Base-by-base conservation (phyloP, 2,329 filamentous ascomycete genomes). In the Neopestalotiopsis clavispora region DNA sequence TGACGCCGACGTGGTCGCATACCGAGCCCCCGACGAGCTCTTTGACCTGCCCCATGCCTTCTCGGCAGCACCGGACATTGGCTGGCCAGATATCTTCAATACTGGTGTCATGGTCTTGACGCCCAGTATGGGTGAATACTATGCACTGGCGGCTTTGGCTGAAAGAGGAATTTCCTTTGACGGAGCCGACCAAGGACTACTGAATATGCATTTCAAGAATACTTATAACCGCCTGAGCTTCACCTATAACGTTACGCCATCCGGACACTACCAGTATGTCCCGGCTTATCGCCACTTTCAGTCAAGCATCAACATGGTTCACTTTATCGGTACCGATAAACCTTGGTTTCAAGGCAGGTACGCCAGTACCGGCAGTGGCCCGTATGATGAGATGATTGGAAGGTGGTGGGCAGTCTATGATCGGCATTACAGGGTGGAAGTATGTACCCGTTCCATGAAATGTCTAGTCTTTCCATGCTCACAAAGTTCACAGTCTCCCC, bases 41-140 rank as follows among this genome's bases (percentile, higher is more conserved):
- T 97, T 99, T 77, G 87, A 91, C 68, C 78, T 90, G 30, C 76
- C 83, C 4, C 82, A 89, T 62, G 77, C 85, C 67, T 91, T 91
- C 77, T 87, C 89, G 56, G 90, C 96, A 2, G 94, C 93, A 12
- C 95, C 96, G 40, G 96, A 99, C 80, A 94, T 98, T 75, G 96
- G 96, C 74, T 99, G 96, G 96, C 96, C 96, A 42, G 96, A 99
- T 82, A 89, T 95, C 70, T 98, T 98, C 89, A 99, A 99, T 82
- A 94, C 93, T n/a, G 96, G 96, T 76, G 90, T 99, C 74, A 97
- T 99, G 94, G 94, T 94, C 45, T 82, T 99, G 69, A 91, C 87
- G 17, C 96, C 96, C 42, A 92, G 95, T 80, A 85, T 95, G 87
- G 92, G 91, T 68, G 95, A 97, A 73, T 98, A 95, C 81, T 91